Evolutionary conservation across 176 grass and related monocot genomes (phyloP).

Genomic region (Oryza coarctata): DNA sequence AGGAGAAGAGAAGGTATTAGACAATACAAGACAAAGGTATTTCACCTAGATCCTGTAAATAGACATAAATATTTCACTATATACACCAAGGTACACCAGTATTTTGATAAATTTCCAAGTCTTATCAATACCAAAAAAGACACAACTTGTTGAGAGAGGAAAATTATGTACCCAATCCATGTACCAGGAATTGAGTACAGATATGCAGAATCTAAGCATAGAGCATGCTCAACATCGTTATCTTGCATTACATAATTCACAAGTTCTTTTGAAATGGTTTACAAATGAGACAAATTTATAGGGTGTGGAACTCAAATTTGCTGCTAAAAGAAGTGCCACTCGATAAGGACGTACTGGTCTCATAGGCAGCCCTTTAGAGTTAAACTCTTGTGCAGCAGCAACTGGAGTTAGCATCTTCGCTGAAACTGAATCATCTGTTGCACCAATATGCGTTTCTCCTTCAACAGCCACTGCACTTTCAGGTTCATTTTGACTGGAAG

Average conservation of each 20-base stretch:
- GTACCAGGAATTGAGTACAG: conserved; percentile 8
- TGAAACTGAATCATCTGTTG: conserved; percentile 36
- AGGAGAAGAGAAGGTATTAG: conserved; percentile 18
- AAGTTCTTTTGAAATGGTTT: conserved; percentile 8
- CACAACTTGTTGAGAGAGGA: background rate
- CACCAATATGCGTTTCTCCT: conserved; percentile 26
- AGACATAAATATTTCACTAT: background rate
- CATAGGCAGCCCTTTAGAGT: conserved; percentile 83
- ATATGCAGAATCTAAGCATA: conserved; percentile 15
- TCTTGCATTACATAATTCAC: background rate
- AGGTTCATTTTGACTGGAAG: conserved; percentile 42
- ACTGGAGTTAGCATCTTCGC: conserved; percentile 36
- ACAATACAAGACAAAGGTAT: conserved; percentile 8
- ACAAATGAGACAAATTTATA: background rate
- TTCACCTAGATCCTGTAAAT: conserved; percentile 3
- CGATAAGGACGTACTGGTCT: conserved; percentile 56
- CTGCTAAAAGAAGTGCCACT: conserved; percentile 22
- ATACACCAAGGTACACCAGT: background rate
- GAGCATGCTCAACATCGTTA: background rate
- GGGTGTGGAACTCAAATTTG: conserved; percentile 27
- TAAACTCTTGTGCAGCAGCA: conserved; percentile 51
- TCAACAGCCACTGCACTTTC: conserved; percentile 38
- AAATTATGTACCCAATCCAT: background rate
- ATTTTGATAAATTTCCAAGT: conserved; percentile 1
- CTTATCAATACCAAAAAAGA: background rate